These are phyloP conservation scores for Trichophyton verrucosum DNA, from an alignment of 2,329 filamentous ascomycete species.

Conservation along the genomic window DNA sequence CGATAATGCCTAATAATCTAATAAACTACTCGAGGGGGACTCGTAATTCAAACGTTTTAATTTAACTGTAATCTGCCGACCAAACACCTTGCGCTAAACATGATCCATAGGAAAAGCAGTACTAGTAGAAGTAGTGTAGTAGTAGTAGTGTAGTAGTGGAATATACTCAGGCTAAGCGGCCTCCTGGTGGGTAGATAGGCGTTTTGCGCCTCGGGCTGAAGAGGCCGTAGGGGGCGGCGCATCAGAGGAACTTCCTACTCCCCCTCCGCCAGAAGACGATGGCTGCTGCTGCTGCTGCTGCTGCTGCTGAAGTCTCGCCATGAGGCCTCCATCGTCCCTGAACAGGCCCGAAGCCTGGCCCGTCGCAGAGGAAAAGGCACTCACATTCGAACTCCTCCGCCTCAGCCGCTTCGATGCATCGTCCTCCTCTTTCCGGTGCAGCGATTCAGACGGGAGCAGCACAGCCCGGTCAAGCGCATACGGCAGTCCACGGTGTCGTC, in stretches of 20 bases:
- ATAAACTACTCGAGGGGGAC: too few relatives aligned
- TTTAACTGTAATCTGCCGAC: background rate
- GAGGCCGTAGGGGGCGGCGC: background rate
- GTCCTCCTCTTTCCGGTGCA: constrained; percentile 47
- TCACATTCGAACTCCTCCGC: constrained; percentile 27
- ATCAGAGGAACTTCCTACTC: background rate
- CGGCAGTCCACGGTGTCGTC: constrained; percentile 51
- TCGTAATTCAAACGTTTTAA: too few relatives aligned
- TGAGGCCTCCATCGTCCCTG: background rate
- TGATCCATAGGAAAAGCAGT: too few relatives aligned
- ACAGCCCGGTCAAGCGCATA: constrained; percentile 60
- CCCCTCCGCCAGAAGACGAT: too few relatives aligned
- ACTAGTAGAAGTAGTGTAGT: too few relatives aligned
- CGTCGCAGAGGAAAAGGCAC: constrained; percentile 9
- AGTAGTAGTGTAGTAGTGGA: too few relatives aligned
- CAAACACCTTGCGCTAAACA: background rate
- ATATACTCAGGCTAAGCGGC: background rate
- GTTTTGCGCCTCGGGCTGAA: background rate
- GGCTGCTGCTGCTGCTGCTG: too few relatives aligned
- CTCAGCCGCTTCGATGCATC: constrained; percentile 38
- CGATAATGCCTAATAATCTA: too few relatives aligned
- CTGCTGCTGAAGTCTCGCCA: background rate
- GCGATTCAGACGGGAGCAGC: constrained; percentile 52
- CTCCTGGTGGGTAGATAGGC: background rate
- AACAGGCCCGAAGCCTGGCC: background rate